Conservation (phyloP, 139 green algal genomes). For the Asterochloris sp. region DNA sequence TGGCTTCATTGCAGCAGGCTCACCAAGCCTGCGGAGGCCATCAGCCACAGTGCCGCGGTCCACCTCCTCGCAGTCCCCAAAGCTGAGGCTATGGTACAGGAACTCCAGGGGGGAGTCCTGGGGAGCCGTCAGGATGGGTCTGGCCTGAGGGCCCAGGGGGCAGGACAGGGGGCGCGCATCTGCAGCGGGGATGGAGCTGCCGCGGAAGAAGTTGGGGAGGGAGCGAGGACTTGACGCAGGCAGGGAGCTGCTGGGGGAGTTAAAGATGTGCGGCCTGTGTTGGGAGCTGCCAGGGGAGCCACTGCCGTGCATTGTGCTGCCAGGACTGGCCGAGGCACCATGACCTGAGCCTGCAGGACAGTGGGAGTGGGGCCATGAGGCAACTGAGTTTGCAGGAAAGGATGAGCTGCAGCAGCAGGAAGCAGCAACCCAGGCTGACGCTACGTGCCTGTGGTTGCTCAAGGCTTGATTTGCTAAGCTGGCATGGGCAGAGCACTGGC, state of each 20-base stretch:
- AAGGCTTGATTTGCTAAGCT: too few species aligned
- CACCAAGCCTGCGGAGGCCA: conserved; percentile 17
- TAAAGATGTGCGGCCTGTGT: neutral
- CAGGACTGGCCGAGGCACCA: too few species aligned
- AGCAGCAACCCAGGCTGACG: too few species aligned
- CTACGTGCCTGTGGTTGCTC: too few species aligned
- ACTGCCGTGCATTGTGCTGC: too few species aligned
- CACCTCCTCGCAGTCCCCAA: conserved; percentile 7
- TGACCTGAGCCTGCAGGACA: too few species aligned
- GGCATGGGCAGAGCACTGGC: too few species aligned
- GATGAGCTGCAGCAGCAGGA: too few species aligned
- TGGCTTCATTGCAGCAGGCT: neutral
- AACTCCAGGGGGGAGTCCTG: conserved; percentile 10
- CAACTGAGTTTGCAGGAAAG: too few species aligned
- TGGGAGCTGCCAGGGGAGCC: too few species aligned
- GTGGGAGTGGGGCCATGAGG: too few species aligned
- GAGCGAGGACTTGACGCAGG: neutral
- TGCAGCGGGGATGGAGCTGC: neutral
- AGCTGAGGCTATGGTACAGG: conserved; percentile 3
- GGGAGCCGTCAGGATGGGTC: neutral
- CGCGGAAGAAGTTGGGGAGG: too few species aligned
- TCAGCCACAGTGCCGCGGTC: conserved; percentile 4
- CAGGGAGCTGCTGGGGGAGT: neutral
- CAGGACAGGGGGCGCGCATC: neutral
- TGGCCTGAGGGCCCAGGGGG: conserved; percentile 1